Percentiles rank a stretch among this genome's conserved stretches.
Conservation (phyloP, 169 alveolate species). For the Cryptosporidium ryanae region DNA sequence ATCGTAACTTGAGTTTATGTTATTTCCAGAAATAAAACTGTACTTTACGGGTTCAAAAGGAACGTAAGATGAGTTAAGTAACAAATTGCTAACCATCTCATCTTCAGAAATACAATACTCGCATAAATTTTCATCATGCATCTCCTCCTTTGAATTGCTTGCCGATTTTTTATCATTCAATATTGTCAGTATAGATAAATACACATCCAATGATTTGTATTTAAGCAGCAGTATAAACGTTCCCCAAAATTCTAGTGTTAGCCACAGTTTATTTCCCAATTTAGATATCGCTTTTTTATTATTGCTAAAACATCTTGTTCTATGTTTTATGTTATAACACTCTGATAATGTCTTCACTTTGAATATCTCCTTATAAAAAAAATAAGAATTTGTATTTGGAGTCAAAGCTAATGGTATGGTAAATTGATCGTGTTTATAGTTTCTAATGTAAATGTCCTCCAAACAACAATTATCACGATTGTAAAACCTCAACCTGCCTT, state of each 20-base stretch:
- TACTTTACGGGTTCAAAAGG: no score
- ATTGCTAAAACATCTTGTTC: not conserved
- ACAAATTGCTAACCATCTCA: no score
- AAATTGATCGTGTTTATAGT: slow-evolving; percentile 8
- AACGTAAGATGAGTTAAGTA: no score
- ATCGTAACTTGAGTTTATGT: not conserved
- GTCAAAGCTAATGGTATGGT: slow-evolving; percentile 63
- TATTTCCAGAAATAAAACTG: not conserved
- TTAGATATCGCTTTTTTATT: not conserved
- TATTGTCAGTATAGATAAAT: slow-evolving; percentile 31
- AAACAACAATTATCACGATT: slow-evolving; percentile 37
- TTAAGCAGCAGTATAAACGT: slow-evolving; percentile 28
- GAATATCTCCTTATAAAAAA: slow-evolving; percentile 31
- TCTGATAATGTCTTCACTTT: slow-evolving; percentile 39
- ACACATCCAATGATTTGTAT: slow-evolving; percentile 29
- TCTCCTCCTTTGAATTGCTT: not conserved
- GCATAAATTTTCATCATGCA: slow-evolving; percentile 4
- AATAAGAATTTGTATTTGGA: not conserved
- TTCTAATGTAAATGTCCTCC: slow-evolving; percentile 35
- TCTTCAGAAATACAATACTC: slow-evolving; percentile 25
- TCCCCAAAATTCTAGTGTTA: slow-evolving; percentile 66
- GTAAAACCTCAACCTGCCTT: slow-evolving; percentile 1
- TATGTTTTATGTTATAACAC: slow-evolving; percentile 28
- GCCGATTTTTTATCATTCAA: slow-evolving; percentile 9
- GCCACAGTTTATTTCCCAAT: slow-evolving; percentile 27